phyloP scores from a whole-genome alignment of 768 basidiomycete genomes.

The Fomitopsis pulvina region DNA sequence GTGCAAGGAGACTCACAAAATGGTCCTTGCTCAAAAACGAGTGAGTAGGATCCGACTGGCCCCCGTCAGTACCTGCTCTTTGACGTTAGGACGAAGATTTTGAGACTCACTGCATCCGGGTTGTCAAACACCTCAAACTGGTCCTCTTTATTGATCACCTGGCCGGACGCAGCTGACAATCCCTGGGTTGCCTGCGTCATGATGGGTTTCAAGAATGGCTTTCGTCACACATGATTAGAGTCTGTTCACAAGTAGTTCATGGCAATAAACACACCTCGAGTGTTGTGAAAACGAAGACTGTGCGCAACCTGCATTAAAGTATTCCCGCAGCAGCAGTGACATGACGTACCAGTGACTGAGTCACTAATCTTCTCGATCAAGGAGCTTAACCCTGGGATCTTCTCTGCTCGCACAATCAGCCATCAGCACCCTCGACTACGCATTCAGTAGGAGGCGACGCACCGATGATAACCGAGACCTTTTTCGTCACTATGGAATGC shows the following conservation, averaged over 20 bases:
- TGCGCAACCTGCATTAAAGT: conserved; percentile 10
- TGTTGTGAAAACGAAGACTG: conserved; percentile 79
- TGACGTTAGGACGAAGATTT: not conserved
- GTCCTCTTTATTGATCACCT: conserved; percentile 75
- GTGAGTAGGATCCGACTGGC: conserved; percentile 79
- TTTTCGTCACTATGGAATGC: conserved; percentile 54
- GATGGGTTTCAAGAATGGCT: conserved; percentile 80
- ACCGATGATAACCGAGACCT: conserved; percentile 71
- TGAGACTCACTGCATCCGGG: conserved; percentile 54
- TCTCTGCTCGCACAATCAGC: conserved; percentile 38
- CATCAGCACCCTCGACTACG: not conserved
- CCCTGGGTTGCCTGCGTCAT: conserved; percentile 62
- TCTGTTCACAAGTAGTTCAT: conserved; percentile 71
- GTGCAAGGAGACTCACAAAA: conserved; percentile 46
- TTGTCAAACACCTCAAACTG: conserved; percentile 88
- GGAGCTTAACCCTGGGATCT: conserved; percentile 71
- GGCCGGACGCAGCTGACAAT: conserved; percentile 56
- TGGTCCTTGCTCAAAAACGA: conserved; percentile 88
- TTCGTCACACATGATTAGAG: conserved; percentile 50
- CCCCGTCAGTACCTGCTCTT: not conserved
- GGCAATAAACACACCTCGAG: conserved; percentile 48
- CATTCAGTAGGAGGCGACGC: too few species aligned
- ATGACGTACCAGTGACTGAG: conserved; percentile 50
- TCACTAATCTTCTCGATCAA: conserved; percentile 78
- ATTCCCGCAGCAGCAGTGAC: not conserved